Conservation (phyloP, 169 alveolate genomes). For the Plasmodium ovale region DNA sequence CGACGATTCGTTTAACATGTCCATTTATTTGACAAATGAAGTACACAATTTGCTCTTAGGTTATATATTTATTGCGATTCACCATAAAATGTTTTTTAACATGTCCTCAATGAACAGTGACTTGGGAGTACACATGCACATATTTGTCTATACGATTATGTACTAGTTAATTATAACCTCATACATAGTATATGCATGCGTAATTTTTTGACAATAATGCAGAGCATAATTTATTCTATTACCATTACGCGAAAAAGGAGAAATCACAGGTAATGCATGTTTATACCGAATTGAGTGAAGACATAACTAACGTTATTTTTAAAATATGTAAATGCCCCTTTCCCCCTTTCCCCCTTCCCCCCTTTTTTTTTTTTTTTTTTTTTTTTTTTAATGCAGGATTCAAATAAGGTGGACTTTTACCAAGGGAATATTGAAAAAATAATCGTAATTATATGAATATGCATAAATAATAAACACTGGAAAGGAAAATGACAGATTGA, state of each 20-base stretch:
- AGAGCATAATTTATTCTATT: slow-evolving; percentile 69
- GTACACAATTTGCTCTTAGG: slow-evolving; percentile 75
- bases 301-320: neutral
- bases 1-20: slow-evolving; percentile 71
- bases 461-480: neutral
- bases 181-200: slow-evolving; percentile 2
- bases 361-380: slow-evolving; percentile 7
- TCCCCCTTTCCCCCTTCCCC: neutral
- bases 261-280: slow-evolving; percentile 12
- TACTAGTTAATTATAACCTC: too few relatives aligned
- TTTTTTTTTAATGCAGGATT: slow-evolving; percentile 20
- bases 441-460: slow-evolving; percentile 28
- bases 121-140: neutral
- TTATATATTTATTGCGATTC: neutral
- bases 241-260: slow-evolving; percentile 24
- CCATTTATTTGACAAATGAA: slow-evolving; percentile 72
- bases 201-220: neutral
- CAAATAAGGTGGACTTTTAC: slow-evolving; percentile 5
- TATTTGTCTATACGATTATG: neutral
- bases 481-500: too few relatives aligned
- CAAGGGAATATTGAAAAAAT: slow-evolving; percentile 29
- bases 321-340: neutral
- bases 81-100: neutral
- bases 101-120: neutral
- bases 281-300: neutral